phyloP scores from a whole-genome alignment of 2,329 filamentous ascomycete species.

The Exophiala sp. region DNA sequence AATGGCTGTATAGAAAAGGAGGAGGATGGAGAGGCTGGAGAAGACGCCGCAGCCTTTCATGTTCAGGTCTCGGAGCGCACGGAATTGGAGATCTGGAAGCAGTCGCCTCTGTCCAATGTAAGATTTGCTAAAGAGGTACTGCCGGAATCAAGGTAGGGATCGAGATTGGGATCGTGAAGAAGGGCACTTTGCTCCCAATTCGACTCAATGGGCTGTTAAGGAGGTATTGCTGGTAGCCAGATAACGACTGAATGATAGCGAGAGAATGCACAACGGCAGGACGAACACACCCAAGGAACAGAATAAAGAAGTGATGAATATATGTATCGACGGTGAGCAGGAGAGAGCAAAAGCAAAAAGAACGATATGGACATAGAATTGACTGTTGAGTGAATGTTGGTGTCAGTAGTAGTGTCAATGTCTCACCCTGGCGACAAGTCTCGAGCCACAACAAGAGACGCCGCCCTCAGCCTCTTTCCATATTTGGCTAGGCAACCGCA shows the following conservation, averaged over 20 bases:
- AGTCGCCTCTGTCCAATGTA: neutral
- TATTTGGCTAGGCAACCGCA: neutral
- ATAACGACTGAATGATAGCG: slow-evolving; percentile 5
- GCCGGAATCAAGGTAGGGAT: neutral
- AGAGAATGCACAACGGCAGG: slow-evolving; percentile 12
- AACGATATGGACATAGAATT: neutral
- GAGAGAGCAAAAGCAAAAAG: neutral
- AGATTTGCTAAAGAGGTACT: neutral
- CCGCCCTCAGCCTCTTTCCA: slow-evolving; percentile 2
- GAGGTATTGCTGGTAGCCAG: neutral
- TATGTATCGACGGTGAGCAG: neutral
- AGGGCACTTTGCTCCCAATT: no score
- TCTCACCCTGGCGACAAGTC: slow-evolving; percentile 22
- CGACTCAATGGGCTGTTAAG: neutral
- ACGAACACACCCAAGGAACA: slow-evolving; percentile 2
- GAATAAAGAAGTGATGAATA: no score
- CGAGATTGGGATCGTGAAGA: no score
- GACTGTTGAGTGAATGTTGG: neutral
- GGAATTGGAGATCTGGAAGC: neutral
- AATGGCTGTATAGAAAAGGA: slow-evolving; percentile 29
- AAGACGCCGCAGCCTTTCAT: slow-evolving; percentile 26
- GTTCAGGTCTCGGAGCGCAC: slow-evolving; percentile 3
- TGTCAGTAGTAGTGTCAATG: slow-evolving; percentile 3
- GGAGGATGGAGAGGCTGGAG: slow-evolving; percentile 17
- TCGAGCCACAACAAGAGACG: slow-evolving; percentile 14